Base-by-base conservation (phyloP, 345 rosid species). In the Brassica napus region DNA sequence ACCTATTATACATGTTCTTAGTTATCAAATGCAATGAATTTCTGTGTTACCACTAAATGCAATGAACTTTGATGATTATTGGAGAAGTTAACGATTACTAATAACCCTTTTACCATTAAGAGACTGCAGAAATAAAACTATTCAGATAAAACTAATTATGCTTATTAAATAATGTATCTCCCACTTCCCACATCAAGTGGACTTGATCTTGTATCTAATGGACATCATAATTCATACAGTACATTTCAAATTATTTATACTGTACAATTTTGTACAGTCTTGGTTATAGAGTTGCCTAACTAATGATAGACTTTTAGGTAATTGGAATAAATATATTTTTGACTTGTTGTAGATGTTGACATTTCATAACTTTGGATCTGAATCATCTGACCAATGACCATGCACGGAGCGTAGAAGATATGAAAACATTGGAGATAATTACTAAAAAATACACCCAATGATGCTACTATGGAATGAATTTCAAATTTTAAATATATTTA, bases 41-140 rank as follows among this genome's bases (percentile, higher is more conserved):
- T 74, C 71, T 74, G 62, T 59, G 12, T 21, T 28, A 63, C 67
- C 62, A 57, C 78, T 68, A 69, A 75, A 65, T 80, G 76, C 79
- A 80, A 55, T 80, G 79, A 80, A 74, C 83, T 54, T 69, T 79
- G 37, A 61, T 68, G 28, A 32, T 74, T 74, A 68, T 52, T 14
- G 4, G 16, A 79, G 18, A 73, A 49, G 6, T 4, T 64, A 30
- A 65, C 52, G n/a, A 16, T 71, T 54, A 26, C 23, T 8, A 18
- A 11, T 71, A n/a, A 69, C 1, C 6, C 4, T 69, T 47, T 34
- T 54, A 52, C 12, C 28, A 24, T 69, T 42, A 59, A 42, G 49
- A 66, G 9, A 35, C 10, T 37, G 59, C 60, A 69, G 61, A 76
- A 68, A 61, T 47, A 44, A 59, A 2, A 69, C 60, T 68, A 49